Conservation (phyloP, 805 yeast species). For the Lipomyces kockii region DNA sequence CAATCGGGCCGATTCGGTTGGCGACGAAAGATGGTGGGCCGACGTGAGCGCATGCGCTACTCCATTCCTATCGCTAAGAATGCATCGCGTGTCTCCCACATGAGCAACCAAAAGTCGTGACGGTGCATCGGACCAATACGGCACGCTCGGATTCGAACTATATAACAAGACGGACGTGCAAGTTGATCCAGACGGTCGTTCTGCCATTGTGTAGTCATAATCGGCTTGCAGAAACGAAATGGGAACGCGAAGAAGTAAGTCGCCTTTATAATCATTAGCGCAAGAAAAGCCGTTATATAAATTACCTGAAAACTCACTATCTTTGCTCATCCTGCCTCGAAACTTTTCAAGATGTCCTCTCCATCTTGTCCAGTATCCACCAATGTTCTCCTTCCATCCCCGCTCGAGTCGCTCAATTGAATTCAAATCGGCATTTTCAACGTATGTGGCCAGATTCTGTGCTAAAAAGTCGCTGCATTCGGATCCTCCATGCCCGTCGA, state of each 20-base stretch:
- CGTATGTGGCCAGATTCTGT: constrained; percentile 56
- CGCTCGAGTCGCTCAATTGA: constrained; percentile 52
- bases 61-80: constrained; percentile 82
- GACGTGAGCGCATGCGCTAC: constrained; percentile 76
- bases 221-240: constrained; percentile 70
- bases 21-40: constrained; percentile 86
- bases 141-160: constrained; percentile 46
- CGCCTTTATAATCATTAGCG: constrained; percentile 49
- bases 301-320: constrained; percentile 18
- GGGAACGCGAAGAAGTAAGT: constrained; percentile 63
- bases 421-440: constrained; percentile 52
- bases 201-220: constrained; percentile 51
- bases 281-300: not conserved
- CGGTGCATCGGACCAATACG: constrained; percentile 67
- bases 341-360: constrained; percentile 53
- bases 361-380: constrained; percentile 87
- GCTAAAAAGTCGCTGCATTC: constrained; percentile 69
- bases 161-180: constrained; percentile 68
- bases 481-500: constrained; percentile 95
- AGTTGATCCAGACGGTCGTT: constrained; percentile 64
- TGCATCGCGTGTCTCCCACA: constrained; percentile 88
- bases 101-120: constrained; percentile 80
- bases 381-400: constrained; percentile 63
- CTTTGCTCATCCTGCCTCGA: constrained; percentile 40
- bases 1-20: constrained; percentile 74